A percentile compares a stretch with the other conserved stretches of the same genome.
Evolutionary conservation across 306 rosid genomes (phyloP).

Genomic region (Gynostemma pentaphyllum): DNA sequence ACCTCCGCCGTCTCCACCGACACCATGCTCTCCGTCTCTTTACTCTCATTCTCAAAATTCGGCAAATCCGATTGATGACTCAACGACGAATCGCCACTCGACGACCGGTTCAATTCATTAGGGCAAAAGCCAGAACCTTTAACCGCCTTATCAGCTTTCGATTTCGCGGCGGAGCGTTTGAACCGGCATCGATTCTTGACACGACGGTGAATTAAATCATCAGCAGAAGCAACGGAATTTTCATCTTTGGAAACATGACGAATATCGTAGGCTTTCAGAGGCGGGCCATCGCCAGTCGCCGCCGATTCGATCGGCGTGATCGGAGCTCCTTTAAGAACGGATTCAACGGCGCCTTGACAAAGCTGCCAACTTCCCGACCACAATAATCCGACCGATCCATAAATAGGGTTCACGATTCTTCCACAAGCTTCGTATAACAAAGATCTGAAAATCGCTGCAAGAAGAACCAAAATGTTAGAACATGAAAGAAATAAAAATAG

Average conservation of each 20-base stretch:
- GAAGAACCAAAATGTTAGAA: background rate
- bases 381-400: constrained; percentile 86
- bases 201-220: constrained; percentile 16
- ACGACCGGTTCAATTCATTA: constrained; percentile 43
- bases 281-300: constrained; percentile 62
- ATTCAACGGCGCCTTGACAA: constrained; percentile 87
- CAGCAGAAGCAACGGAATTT: constrained; percentile 53
- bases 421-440: constrained; percentile 91
- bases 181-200: constrained; percentile 57
- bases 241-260: constrained; percentile 88
- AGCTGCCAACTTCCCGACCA: constrained; percentile 99
- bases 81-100: constrained; percentile 77
- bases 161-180: constrained; percentile 35
- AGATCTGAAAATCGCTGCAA: constrained; percentile 69
- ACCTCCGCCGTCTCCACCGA: constrained; percentile 58
- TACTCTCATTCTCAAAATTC: constrained; percentile 48
- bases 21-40: constrained; percentile 65
- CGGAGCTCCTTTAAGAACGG: constrained; percentile 73
- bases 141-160: constrained; percentile 25
- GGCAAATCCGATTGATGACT: constrained; percentile 76
- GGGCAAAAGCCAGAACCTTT: constrained; percentile 11
- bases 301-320: constrained; percentile 84
- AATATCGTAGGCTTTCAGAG: constrained; percentile 75
- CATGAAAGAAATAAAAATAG: background rate
- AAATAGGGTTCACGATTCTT: constrained; percentile 86